Base-by-base conservation (phyloP, 139 green algal species). In the Chlorella sp. region DNA sequence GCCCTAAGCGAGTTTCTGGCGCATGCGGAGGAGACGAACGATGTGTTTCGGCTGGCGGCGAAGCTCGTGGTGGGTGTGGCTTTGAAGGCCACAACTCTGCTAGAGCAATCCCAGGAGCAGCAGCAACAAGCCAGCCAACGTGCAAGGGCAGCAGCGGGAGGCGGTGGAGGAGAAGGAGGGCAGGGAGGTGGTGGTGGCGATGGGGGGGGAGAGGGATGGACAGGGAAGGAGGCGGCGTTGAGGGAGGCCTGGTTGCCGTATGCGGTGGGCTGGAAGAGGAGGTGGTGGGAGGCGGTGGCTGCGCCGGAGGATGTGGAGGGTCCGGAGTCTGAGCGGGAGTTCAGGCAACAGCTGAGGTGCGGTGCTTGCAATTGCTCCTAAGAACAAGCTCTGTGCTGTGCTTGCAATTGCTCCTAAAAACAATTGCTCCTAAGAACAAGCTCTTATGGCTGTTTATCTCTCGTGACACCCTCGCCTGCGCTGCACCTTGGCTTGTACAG, bases 221-320 rank as follows among this genome's bases (percentile, higher is more conserved):
- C 4, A 29, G 62, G 4, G 62, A 26, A n/a, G 6, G 26, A 34
- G 23, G 60, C 51, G 2, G 86, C 83, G 4, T 74, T 97, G 71
- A 33, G 63, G 61, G 50, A 73, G 14, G 92, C 88, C 1, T 97
- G 93, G 87, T 34, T 78, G 76, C 93, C 92, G 0, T 95, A 89
- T 51, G 64, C 72, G 6, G 34, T 86, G 27, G 90, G 80, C n/a
- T 86, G 87, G 69, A 98, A 98, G 80, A 68, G 62, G 20, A 22
- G 84, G 22, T 98, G 92, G 93, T 98, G 93, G 93, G 88, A 98
- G 60, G 66, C 67, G 24, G 80, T 95, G 26, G 87, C 89, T 23
- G 73, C 81, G 27, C 90, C 89, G 34, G 77, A 83, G 20, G 91
- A 95, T 64, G 86, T 93, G 5, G 68, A 75, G 6, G 74, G 74